phyloP scores from a whole-genome alignment of 805 yeast species.

The Kodamaea laetipori region DNA sequence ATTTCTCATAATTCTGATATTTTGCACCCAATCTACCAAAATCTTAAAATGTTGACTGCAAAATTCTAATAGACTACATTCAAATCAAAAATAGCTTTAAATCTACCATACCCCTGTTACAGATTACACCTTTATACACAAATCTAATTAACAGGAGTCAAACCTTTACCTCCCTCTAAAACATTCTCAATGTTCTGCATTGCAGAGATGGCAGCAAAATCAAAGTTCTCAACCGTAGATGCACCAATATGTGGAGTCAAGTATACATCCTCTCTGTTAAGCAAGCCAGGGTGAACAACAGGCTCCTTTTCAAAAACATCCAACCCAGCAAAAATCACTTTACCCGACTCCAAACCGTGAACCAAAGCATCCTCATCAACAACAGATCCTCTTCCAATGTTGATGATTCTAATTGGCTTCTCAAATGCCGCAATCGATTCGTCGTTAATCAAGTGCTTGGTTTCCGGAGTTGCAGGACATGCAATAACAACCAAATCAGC shows the following conservation, averaged over 20 bases:
- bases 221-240: slow-evolving; percentile 58
- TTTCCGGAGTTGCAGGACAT: slow-evolving; percentile 63
- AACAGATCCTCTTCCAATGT: slow-evolving; percentile 74
- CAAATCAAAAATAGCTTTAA: no score
- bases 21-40: no score
- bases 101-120: no score
- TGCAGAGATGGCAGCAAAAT: slow-evolving; percentile 53
- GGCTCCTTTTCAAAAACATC: slow-evolving; percentile 77
- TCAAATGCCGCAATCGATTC: slow-evolving; percentile 49
- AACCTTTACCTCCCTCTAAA: slow-evolving; percentile 40
- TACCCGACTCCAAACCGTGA: slow-evolving; percentile 59
- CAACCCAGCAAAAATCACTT: slow-evolving; percentile 65
- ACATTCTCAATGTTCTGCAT: slow-evolving; percentile 55
- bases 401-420: slow-evolving; percentile 62
- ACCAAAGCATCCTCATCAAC: slow-evolving; percentile 68
- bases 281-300: slow-evolving; percentile 47
- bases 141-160: slow-evolving; percentile 17
- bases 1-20: no score
- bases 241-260: slow-evolving; percentile 76
- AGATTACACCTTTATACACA: no score
- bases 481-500: slow-evolving; percentile 67
- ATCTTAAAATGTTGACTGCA: no score
- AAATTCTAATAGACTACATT: no score
- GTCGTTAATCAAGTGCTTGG: slow-evolving; percentile 55
- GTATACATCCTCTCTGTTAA: slow-evolving; percentile 61